Conservation (phyloP, 208 protist species). For the Leishmania guyanensis region DNA sequence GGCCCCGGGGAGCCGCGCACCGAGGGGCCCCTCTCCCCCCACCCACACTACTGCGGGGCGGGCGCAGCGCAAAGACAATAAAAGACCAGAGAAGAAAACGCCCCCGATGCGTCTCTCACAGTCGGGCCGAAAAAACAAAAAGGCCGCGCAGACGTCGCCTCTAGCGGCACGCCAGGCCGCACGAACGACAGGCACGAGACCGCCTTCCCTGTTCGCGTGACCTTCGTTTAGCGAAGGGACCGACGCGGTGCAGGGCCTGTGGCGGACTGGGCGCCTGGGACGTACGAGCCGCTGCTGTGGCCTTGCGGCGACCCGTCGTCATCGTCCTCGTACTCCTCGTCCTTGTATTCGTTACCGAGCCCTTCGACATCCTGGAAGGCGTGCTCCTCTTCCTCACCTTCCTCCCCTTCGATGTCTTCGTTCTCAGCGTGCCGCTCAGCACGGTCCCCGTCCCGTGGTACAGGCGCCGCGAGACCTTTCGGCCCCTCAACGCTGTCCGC, state of each 20-base stretch:
- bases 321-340: constrained; percentile 24
- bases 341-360: constrained; percentile 11
- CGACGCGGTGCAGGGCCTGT: not conserved
- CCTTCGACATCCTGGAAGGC: constrained; percentile 15
- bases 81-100: not conserved
- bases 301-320: constrained; percentile 19
- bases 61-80: not conserved
- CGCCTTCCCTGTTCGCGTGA: not conserved
- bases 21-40: not conserved
- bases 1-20: no score
- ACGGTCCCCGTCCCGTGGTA: not conserved
- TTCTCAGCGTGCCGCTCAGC: not conserved
- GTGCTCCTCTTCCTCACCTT: constrained; percentile 5
- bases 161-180: not conserved
- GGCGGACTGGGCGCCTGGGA: not conserved
- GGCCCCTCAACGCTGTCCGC: not conserved
- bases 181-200: not conserved
- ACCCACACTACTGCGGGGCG: not conserved
- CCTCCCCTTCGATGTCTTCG: not conserved
- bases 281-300: not conserved
- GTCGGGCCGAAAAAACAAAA: not conserved
- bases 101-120: not conserved
- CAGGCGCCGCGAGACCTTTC: not conserved
- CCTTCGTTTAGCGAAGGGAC: not conserved
- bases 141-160: not conserved